Conservation (phyloP, 768 basidiomycete species). For the Termitomyces sp. region DNA sequence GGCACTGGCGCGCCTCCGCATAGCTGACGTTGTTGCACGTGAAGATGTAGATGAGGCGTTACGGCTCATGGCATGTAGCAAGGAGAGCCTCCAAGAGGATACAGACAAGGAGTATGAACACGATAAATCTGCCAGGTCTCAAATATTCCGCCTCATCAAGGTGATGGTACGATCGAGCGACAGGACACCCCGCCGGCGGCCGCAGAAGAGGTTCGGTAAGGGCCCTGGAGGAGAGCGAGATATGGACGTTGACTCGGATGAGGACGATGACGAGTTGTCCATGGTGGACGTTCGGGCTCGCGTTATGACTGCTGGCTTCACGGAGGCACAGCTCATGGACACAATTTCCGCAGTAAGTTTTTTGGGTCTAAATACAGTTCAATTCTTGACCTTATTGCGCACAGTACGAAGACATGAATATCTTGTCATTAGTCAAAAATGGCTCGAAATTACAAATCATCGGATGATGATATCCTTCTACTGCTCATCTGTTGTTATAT, state of each 20-base stretch:
- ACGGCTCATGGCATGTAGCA: constrained; percentile 95
- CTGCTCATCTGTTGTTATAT: neutral
- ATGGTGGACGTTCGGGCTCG: constrained; percentile 88
- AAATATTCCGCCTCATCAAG: constrained; percentile 90
- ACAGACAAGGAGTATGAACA: constrained; percentile 62
- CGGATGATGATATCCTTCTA: constrained; percentile 10
- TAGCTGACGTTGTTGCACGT: constrained; percentile 73
- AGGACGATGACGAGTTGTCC: constrained; percentile 66
- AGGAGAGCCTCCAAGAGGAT: constrained; percentile 84
- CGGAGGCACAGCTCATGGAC: constrained; percentile 86
- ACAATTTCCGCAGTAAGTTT: constrained; percentile 71
- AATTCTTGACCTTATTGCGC: constrained; percentile 12
- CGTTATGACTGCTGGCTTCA: constrained; percentile 84
- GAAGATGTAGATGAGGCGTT: constrained; percentile 95
- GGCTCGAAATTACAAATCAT: constrained; percentile 78
- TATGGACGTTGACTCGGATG: constrained; percentile 67
- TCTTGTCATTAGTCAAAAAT: constrained; percentile 81
- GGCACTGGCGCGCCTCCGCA: constrained; percentile 89
- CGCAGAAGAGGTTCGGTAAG: constrained; percentile 54
- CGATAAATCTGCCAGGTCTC: constrained; percentile 77
- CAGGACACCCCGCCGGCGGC: constrained; percentile 22
- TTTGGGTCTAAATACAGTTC: neutral
- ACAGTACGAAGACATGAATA: constrained; percentile 85
- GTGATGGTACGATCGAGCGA: constrained; percentile 58
- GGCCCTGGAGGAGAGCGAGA: constrained; percentile 71